Percentiles rank a stretch among this genome's conserved stretches.
phyloP scores from a whole-genome alignment of 2,329 filamentous ascomycete genomes.

The Didymella exigua region DNA sequence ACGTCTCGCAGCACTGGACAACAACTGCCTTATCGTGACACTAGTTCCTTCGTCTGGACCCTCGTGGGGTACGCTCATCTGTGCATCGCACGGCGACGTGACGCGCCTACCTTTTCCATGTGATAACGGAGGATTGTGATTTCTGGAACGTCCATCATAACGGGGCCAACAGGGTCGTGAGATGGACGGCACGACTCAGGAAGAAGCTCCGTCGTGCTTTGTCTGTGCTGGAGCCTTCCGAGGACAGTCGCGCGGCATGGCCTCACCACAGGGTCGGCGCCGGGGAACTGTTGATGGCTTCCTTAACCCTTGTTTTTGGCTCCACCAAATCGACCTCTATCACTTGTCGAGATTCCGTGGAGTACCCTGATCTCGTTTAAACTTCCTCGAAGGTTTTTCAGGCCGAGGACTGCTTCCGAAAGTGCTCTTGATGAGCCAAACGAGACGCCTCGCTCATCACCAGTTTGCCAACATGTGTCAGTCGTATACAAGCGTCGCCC shows the following conservation, averaged over 20 bases:
- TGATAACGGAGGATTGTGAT: conserved; percentile 17
- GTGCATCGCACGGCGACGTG: conserved; percentile 10
- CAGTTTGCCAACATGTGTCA: conserved; percentile 9
- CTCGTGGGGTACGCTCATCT: conserved; percentile 13
- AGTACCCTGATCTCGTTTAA: conserved; percentile 44
- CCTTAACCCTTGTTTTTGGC: conserved; percentile 39
- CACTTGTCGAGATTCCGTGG: conserved; percentile 40
- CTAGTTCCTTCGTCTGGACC: conserved; percentile 6
- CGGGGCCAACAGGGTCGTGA: conserved; percentile 34
- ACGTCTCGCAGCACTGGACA: conserved; percentile 23
- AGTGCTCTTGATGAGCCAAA: conserved; percentile 5
- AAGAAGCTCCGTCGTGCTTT: conserved; percentile 31
- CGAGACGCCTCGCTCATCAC: conserved; percentile 15
- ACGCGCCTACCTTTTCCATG: conserved; percentile 12
- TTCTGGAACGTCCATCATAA: conserved; percentile 44
- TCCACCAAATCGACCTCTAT: conserved; percentile 45
- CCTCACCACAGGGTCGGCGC: conserved; percentile 40
- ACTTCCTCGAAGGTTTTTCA: conserved; percentile 32
- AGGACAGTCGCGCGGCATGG: conserved; percentile 26
- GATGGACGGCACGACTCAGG: conserved; percentile 38
- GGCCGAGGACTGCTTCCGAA: conserved; percentile 24
- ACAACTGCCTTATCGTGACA: conserved; percentile 26
- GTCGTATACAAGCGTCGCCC: conserved; percentile 6
- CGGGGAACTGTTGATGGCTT: conserved; percentile 48
- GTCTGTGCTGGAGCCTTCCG: conserved; percentile 33